These are phyloP conservation scores for Senna tora DNA, from an alignment of 306 rosid species.

Conservation along the genomic window DNA sequence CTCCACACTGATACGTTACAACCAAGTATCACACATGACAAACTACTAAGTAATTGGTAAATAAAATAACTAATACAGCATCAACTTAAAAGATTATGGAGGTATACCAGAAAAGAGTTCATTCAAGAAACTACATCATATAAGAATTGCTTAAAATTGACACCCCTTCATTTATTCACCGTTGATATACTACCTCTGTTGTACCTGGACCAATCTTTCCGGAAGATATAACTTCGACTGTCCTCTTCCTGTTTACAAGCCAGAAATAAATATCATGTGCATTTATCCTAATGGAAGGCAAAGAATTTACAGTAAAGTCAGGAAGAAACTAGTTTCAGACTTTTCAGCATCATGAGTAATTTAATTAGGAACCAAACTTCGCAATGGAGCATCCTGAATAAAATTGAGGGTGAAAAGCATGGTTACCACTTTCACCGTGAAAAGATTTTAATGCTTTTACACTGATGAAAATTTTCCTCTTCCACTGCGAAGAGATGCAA, in stretches of 20 bases:
- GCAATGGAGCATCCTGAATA: constrained; percentile 13
- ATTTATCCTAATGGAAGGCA: constrained; percentile 26
- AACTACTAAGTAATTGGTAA: background rate
- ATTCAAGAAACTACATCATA: constrained; percentile 5
- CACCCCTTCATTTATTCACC: constrained; percentile 15
- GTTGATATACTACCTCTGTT: constrained; percentile 66
- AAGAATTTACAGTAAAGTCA: background rate
- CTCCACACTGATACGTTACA: background rate
- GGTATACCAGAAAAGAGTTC: constrained; percentile 1
- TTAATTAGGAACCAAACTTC: background rate
- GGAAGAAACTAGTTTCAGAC: constrained; percentile 11
- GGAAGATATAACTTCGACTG: constrained; percentile 65
- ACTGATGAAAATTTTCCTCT: constrained; percentile 4
- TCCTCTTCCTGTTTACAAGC: constrained; percentile 76
- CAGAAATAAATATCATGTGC: constrained; percentile 39
- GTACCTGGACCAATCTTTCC: constrained; percentile 85
- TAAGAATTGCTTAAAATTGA: constrained; percentile 16
- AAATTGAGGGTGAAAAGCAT: constrained; percentile 19
- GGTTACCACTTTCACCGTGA: constrained; percentile 23
- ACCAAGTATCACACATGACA: too few relatives aligned
- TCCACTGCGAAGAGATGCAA: constrained; percentile 6
- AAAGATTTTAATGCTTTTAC: constrained; percentile 4
- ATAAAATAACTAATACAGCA: constrained; percentile 1
- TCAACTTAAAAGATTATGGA: constrained; percentile 7
- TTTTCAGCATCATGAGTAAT: constrained; percentile 14